Base-by-base conservation (phyloP, 768 basidiomycete species). In the Tylopilus vinaceipallidus region DNA sequence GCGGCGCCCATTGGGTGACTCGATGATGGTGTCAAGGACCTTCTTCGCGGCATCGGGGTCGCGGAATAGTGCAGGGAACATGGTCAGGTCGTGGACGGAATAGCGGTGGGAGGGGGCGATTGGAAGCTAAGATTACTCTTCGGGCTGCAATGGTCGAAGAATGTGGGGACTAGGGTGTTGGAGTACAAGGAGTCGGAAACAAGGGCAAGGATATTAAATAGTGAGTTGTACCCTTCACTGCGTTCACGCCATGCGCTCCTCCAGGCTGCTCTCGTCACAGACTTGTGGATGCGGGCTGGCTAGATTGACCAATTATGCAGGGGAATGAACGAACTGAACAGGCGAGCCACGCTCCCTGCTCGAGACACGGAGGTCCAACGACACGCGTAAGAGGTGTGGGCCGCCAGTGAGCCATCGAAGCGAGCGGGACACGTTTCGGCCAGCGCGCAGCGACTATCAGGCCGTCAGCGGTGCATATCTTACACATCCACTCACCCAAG, bases 1-100 rank as follows among this genome's bases (percentile, higher is more conserved):
- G 41, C 86, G 82, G 54, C 76, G 81, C 32, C 88, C 88, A 55
- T 76, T 79, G 6, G 86, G 80, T 8, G 79, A 67, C 42, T 82
- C 79, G 51, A 75, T 67, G 55, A 81, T 75, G 47, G 71, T 69
- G 58, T 81, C 79, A 30, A 81, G 65, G 49, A 81, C 61, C 59
- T 70, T 77, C 59, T 65, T 74, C 30, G 81, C 75, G 14, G 79
- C 79, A 35, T 82, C 83, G 16, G 77, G 72, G 59, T 88, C 84
- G 53, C 80, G 78, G 57, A 86, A 77, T 58, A 88, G 77, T 52
- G 68, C 61, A 36, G 79, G 75, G 42, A 73, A 55, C 69, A 75
- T 77, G 69, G 76, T 82, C 46, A 75, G 74, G 64, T 79, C 72
- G 67, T 76, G 72, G 39, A 77, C 66, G 45, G 72, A 65, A 62